A percentile compares a stretch with the other conserved stretches of the same genome.
Evolutionary conservation across 345 rosid species (phyloP).

Genomic region (Bretschneidera sinensis): DNA sequence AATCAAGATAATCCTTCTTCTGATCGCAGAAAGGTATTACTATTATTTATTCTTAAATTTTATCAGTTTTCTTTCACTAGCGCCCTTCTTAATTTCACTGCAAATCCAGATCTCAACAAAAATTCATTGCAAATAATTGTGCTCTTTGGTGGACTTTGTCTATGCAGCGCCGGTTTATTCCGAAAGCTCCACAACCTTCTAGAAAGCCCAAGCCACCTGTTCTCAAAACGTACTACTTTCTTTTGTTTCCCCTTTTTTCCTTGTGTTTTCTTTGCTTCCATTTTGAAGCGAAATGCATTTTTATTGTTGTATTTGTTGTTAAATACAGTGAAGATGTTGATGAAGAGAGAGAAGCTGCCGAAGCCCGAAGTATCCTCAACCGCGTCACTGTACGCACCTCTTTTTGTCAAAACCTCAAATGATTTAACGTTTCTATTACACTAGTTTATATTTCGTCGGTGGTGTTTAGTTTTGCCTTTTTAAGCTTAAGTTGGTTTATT

Average conservation of each 20-base stretch:
- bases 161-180: slow-evolving; percentile 38
- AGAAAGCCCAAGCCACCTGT: slow-evolving; percentile 23
- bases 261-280: not conserved
- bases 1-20: not conserved
- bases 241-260: not conserved
- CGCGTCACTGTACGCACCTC: slow-evolving; percentile 33
- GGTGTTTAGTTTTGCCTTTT: too few species aligned
- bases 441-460: too few species aligned
- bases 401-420: not conserved
- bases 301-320: not conserved
- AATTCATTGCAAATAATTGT: not conserved
- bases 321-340: slow-evolving; percentile 30
- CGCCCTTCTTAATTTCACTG: not conserved
- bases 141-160: not conserved
- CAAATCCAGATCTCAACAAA: not conserved
- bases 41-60: not conserved
- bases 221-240: slow-evolving; percentile 20
- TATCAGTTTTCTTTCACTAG: not conserved
- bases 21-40: not conserved
- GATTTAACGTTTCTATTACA: not conserved
- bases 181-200: slow-evolving; percentile 34
- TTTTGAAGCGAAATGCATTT: not conserved
- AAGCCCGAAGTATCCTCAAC: slow-evolving; percentile 41
- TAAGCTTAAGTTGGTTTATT: not conserved
- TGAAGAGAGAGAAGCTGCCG: slow-evolving; percentile 32